Base-by-base conservation (phyloP, 352 stramenopile genomes). In the Globisporangium yorkense region DNA sequence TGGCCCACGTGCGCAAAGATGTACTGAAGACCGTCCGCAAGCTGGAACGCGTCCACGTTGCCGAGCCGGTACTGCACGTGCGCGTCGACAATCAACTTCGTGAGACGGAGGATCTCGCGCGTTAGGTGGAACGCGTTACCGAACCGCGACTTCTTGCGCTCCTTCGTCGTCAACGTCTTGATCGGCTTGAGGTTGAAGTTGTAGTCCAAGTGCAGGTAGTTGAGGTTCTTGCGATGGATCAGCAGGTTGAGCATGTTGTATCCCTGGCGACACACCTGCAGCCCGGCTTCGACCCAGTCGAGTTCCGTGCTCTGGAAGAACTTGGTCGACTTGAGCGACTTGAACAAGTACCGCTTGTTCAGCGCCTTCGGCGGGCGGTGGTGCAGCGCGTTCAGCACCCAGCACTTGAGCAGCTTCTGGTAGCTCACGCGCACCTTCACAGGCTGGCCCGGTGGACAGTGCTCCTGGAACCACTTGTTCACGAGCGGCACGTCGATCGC, bases 141-240 rank as follows among this genome's bases (percentile, higher is more conserved):
- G 54, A 98, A 98, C 37, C 96, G 89, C 58, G 91, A 98, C 68
- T 99, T 99, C 71, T 99, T 99, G 35, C 98, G 83, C 68, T 99
- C 98, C 74, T 99, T 99, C 2, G 98, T 99, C 12, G 98, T 99
- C 56, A 99, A 77, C 35, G 97, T 99, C 84, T 99, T 99, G 75
- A 98, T 99, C 5, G 98, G 98, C 75, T 99, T 99, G n/a, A 99
- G 71, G 77, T 99, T 99, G 70, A 99, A 99, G 70, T 99, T 99
- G 88, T 99, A 99, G 73, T 99, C 98, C 63, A 99, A 83, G 77
- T 99, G 97, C 39, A 99, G 76, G 70, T 99, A 99, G 69, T 99
- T 99, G 16, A 99, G 74, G 67, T 99, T 98, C 72, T 99, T 99
- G 51, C 97, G 87, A 66, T 99, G 97, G 64, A 99, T 99, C 29